These are phyloP conservation scores for Pontederia paniculata DNA, from an alignment of 176 grass and related monocot genomes.

Conservation along the genomic window DNA sequence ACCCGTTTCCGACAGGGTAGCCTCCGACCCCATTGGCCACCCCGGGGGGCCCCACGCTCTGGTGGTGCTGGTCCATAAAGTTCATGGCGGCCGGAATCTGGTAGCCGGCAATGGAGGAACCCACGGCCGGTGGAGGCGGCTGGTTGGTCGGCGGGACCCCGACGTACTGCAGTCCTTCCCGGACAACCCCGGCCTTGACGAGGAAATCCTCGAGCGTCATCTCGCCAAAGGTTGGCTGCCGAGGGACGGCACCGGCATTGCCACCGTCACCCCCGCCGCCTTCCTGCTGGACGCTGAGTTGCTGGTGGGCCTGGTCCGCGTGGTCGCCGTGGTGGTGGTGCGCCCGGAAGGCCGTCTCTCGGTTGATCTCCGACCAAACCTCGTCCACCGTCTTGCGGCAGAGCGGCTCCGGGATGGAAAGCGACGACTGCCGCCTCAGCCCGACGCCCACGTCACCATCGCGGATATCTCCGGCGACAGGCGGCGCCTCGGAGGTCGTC, in stretches of 20 bases:
- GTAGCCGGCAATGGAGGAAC: no score
- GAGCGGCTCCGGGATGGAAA: conserved; percentile 43
- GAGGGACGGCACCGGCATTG: not conserved
- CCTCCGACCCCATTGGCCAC: not conserved
- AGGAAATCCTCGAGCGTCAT: conserved; percentile 97
- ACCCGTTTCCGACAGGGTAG: conserved; percentile 1
- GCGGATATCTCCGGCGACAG: not conserved
- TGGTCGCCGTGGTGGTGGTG: not conserved
- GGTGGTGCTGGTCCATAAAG: conserved; percentile 15
- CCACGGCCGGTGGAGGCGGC: not conserved
- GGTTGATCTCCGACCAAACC: conserved; percentile 73
- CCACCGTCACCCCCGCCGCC: not conserved
- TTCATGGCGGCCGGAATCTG: conserved; percentile 10
- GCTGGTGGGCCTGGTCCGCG: conserved; percentile 20
- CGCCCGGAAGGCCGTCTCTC: not conserved
- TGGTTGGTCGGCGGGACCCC: not conserved
- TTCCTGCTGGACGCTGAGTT: no score
- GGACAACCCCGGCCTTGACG: conserved; percentile 66
- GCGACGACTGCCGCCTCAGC: conserved; percentile 50
- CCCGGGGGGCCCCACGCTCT: conserved; percentile 21
- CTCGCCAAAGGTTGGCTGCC: conserved; percentile 60
- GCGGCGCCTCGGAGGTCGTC: not conserved
- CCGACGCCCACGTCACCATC: not conserved
- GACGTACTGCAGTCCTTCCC: conserved; percentile 13
- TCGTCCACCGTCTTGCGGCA: conserved; percentile 87